These are phyloP conservation scores for Aspergillus fijiensis DNA, from an alignment of 2,329 filamentous ascomycete species.

Conservation along the genomic window DNA sequence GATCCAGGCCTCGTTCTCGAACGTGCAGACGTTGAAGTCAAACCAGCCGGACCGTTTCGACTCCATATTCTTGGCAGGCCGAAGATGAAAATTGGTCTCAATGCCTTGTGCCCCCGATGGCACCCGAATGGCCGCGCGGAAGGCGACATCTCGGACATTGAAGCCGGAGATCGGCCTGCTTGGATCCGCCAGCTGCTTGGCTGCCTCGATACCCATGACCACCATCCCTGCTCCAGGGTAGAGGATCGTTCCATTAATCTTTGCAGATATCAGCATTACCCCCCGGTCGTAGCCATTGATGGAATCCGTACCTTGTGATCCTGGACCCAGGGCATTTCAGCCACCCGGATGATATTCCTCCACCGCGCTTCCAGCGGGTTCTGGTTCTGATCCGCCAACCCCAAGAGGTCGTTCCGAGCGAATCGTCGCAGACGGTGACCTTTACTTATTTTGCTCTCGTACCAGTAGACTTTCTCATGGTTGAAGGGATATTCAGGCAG, in stretches of 20 bases:
- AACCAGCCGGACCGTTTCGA: too few species aligned
- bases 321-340: conserved; percentile 33
- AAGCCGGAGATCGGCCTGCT: too few species aligned
- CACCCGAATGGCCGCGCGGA: neutral
- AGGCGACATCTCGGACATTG: neutral
- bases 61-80: too few species aligned
- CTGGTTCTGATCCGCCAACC: neutral
- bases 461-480: conserved; percentile 16
- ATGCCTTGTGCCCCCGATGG: neutral
- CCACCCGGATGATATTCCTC: conserved; percentile 25
- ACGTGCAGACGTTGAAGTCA: too few species aligned
- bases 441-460: conserved; percentile 12
- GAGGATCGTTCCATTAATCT: conserved; percentile 28
- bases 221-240: conserved; percentile 31
- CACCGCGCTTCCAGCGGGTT: conserved; percentile 24
- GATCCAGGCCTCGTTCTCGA: too few species aligned
- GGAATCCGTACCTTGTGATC: conserved; percentile 22
- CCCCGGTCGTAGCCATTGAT: neutral
- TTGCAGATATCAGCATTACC: neutral
- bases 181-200: neutral
- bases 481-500: conserved; percentile 31
- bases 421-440: conserved; percentile 7
- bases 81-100: neutral
- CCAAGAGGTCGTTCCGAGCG: neutral
- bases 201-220: conserved; percentile 26